Base-by-base conservation (phyloP, 1,284 basidiomycete genomes). In the Puccinia sorghi region DNA sequence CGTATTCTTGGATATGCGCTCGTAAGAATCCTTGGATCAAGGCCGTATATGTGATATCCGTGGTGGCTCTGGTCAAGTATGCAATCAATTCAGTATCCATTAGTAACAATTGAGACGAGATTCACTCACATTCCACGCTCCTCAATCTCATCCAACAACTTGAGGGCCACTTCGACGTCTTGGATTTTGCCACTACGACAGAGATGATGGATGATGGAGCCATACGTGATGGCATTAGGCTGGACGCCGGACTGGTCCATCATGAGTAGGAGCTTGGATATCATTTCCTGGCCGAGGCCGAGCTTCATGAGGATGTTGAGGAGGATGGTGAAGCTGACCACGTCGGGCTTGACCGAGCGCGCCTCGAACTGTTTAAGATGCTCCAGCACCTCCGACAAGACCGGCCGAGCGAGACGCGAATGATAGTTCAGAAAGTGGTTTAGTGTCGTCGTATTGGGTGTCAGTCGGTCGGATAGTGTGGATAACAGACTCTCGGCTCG, bases 341-440 rank as follows among this genome's bases (percentile, higher is more conserved):
- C 73, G 54, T 76, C 73, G 39, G 73, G 73, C 41, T 76, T 64
- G 46, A 76, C 48, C 11, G 48, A 39, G 13, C n/a, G 39, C n/a
- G n/a, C 11, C 64, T 76, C 73, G 50, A 76, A 66, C 25, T n/a
- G 48, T 67, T 76, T 76, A 12, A 76, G 52, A 50, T 59, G 56
- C n/a, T 13, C 63, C 22, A 66, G 54, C 20, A 67, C 73, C 2
- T 37, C 27, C 13, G 39, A 41, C n/a, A 67, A 48, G 22, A 66
- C 25, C 17, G 71, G 71, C 8, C 41, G 56, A 4, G 63, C 17
- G 46, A 46, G 52, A n/a, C 48, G 61, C 2, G 48, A 66, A 43
- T 76, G 73, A 52, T 56, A 76, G 32, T 76, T 76, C 17, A 76
- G 63, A 52, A 76, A 67, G 41, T 76, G 73, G 41, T 76, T 76